Conservation (phyloP, 2,329 filamentous ascomycete genomes). For the Alternaria sp. region DNA sequence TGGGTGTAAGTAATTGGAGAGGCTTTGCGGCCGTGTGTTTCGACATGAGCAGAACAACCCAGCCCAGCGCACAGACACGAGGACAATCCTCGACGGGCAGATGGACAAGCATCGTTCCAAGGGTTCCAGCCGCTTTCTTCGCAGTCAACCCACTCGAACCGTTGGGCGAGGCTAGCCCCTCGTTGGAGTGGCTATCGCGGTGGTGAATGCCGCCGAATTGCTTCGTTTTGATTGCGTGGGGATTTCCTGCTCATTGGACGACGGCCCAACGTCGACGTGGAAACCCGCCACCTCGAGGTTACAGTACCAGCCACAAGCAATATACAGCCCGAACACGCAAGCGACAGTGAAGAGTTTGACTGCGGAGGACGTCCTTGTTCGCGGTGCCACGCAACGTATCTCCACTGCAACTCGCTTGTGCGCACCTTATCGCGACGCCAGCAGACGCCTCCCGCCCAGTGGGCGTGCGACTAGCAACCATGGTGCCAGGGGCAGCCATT, state of each 20-base stretch:
- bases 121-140: conserved; percentile 16
- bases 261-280: conserved; percentile 4
- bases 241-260: not conserved
- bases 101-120: conserved; percentile 33
- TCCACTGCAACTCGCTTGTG: conserved; percentile 22
- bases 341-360: conserved; percentile 4
- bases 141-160: conserved; percentile 16
- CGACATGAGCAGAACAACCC: conserved; percentile 9
- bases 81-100: conserved; percentile 15
- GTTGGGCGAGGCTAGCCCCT: conserved; percentile 16
- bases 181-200: not conserved
- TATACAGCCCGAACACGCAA: not conserved
- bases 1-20: conserved; percentile 10
- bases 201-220: conserved; percentile 15
- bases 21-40: conserved; percentile 23
- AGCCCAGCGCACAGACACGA: conserved; percentile 21
- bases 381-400: conserved; percentile 29
- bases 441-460: conserved; percentile 22
- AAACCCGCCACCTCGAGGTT: not conserved
- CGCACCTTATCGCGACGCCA: conserved; percentile 28
- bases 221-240: conserved; percentile 10
- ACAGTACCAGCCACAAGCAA: conserved; percentile 2
- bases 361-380: not conserved
- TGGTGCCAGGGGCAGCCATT: conserved; percentile 25
- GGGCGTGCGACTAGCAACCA: conserved; percentile 13